Conservation (phyloP, 2,329 filamentous ascomycete genomes). For the Penicillium sp. region DNA sequence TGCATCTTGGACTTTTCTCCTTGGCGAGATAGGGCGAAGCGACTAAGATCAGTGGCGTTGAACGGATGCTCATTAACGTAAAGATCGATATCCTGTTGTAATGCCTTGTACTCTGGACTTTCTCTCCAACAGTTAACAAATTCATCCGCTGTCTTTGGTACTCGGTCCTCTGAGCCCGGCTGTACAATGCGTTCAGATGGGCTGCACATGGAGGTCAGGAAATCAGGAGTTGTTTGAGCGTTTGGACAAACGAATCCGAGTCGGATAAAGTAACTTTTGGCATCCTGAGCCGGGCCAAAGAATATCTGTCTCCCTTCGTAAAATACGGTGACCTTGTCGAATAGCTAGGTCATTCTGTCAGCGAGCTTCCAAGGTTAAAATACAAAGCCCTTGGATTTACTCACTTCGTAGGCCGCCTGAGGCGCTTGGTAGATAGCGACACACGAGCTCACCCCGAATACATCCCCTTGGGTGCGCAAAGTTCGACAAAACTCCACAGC, state of each 20-base stretch:
- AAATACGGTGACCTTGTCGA: conserved; percentile 72
- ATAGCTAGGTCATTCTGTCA: conserved; percentile 36
- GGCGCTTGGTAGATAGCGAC: conserved; percentile 59
- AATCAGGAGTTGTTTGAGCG: conserved; percentile 70
- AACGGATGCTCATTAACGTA: conserved; percentile 43
- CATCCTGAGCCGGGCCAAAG: conserved; percentile 65
- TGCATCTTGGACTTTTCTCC: conserved; percentile 45
- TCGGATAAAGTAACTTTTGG: conserved; percentile 67
- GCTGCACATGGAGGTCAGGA: conserved; percentile 70
- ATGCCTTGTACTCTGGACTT: conserved; percentile 50
- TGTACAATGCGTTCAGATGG: conserved; percentile 60
- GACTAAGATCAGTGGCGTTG: conserved; percentile 37
- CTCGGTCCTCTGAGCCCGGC: conserved; percentile 62
- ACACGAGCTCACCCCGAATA: conserved; percentile 49
- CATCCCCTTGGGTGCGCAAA: conserved; percentile 55
- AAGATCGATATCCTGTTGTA: conserved; percentile 46
- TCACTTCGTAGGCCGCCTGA: conserved; percentile 53
- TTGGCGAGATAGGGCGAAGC: conserved; percentile 42
- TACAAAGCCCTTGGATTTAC: not conserved
- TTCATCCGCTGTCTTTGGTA: conserved; percentile 71
- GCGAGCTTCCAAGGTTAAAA: not conserved
- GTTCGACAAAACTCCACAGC: conserved; percentile 59
- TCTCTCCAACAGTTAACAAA: conserved; percentile 63
- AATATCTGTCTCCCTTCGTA: conserved; percentile 78
- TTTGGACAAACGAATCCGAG: conserved; percentile 71